Percentiles rank a stretch among this genome's conserved stretches.
Evolutionary conservation across 805 yeast species (phyloP).

Genomic region (Metschnikowia hibisci): DNA sequence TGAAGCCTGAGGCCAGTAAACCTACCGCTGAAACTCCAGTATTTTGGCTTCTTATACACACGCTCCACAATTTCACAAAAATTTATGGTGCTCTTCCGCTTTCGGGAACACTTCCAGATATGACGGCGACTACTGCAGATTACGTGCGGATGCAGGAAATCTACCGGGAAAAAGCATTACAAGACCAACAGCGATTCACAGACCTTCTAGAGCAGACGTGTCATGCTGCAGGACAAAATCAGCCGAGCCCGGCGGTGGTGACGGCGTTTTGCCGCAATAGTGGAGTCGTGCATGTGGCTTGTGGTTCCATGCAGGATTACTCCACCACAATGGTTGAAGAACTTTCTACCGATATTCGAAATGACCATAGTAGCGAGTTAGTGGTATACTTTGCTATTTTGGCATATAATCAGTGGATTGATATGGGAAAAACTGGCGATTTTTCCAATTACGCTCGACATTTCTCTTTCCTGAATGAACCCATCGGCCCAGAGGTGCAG

Average conservation of each 20-base stretch:
- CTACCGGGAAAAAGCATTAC: constrained; percentile 51
- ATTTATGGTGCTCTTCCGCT: constrained; percentile 52
- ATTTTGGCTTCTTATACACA: constrained; percentile 63
- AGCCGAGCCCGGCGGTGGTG: constrained; percentile 29
- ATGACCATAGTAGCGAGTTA: constrained; percentile 12
- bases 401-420: constrained; percentile 25
- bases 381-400: constrained; percentile 44
- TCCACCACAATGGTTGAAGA: constrained; percentile 1
- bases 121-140: constrained; percentile 70
- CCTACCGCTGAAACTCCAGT: constrained; percentile 22
- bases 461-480: constrained; percentile 19
- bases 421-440: constrained; percentile 22
- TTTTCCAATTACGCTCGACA: constrained; percentile 18
- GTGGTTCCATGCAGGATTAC: constrained; percentile 35
- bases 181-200: constrained; percentile 44
- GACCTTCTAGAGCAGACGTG: constrained; percentile 28
- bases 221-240: constrained; percentile 23
- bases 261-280: constrained; percentile 60
- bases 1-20: constrained; percentile 3
- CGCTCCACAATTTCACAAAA: constrained; percentile 49
- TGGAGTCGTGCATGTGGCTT: constrained; percentile 46
- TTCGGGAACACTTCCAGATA: constrained; percentile 77
- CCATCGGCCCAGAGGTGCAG: constrained; percentile 12
- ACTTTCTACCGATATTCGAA: constrained; percentile 3
- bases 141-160: constrained; percentile 57